Conservation (phyloP, 345 rosid genomes). For the Eutrema yunnanense region DNA sequence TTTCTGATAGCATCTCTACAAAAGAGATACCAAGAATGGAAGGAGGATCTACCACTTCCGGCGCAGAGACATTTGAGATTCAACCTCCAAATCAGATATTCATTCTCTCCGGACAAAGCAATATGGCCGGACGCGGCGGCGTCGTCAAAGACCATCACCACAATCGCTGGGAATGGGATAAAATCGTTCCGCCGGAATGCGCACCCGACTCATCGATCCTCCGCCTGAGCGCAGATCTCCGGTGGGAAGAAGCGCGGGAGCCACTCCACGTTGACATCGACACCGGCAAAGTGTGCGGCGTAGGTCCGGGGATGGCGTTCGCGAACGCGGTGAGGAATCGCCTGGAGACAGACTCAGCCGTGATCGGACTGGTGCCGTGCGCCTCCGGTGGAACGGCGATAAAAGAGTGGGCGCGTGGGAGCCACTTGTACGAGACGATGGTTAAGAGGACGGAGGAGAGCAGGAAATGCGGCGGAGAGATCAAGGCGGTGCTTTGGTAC, state of each 20-base stretch:
- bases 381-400: constrained; percentile 91
- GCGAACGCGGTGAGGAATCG: constrained; percentile 46
- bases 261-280: constrained; percentile 87
- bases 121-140: constrained; percentile 93
- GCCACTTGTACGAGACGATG: constrained; percentile 60
- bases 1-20: background rate
- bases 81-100: constrained; percentile 45
- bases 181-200: constrained; percentile 61
- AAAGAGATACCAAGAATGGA: constrained; percentile 6
- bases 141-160: constrained; percentile 42
- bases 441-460: constrained; percentile 62
- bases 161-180: constrained; percentile 49
- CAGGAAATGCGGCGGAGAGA: constrained; percentile 49
- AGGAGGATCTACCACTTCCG: background rate
- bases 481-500: constrained; percentile 76
- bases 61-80: background rate
- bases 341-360: background rate
- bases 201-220: constrained; percentile 43
- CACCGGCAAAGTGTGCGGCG: constrained; percentile 57
- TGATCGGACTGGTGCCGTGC: constrained; percentile 68
- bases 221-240: constrained; percentile 59
- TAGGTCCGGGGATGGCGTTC: constrained; percentile 91
- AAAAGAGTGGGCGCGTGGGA: constrained; percentile 76
- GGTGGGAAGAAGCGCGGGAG: constrained; percentile 64
- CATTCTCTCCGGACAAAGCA: constrained; percentile 90